Percentiles rank a stretch among this genome's conserved stretches.
phyloP scores from a whole-genome alignment of 176 grass and related monocot species.

The Zoysia japonica region DNA sequence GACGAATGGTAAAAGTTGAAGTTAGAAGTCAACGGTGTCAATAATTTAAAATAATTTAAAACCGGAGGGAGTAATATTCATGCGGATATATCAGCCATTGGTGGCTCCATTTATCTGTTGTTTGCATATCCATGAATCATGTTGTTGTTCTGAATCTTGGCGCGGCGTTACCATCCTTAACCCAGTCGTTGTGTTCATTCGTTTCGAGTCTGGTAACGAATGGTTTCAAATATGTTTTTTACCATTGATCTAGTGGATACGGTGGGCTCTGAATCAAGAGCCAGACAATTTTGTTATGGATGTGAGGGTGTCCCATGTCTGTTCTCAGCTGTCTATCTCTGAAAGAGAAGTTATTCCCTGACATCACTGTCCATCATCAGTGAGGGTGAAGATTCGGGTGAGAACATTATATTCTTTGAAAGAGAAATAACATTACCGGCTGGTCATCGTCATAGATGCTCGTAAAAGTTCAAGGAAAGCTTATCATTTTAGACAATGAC shows the following conservation, averaged over 20 bases:
- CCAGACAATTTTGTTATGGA: conserved; percentile 17
- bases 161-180: neutral
- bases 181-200: neutral
- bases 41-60: no score
- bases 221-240: neutral
- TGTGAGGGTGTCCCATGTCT: neutral
- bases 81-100: conserved; percentile 5
- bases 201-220: neutral
- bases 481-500: conserved; percentile 2
- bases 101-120: conserved; percentile 17
- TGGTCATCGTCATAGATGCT: conserved; percentile 8
- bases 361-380: neutral
- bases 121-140: neutral
- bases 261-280: neutral
- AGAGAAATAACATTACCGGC: neutral
- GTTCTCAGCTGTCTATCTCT: conserved; percentile 17
- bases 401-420: neutral
- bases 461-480: neutral
- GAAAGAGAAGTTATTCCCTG: conserved; percentile 35
- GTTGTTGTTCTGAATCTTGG: conserved; percentile 22
- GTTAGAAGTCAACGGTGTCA: no score
- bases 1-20: no score
- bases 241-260: neutral
- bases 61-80: neutral
- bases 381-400: conserved; percentile 11